These are phyloP conservation scores for Xylaria acuta DNA, from an alignment of 495 filamentous ascomycete genomes.

Conservation along the genomic window DNA sequence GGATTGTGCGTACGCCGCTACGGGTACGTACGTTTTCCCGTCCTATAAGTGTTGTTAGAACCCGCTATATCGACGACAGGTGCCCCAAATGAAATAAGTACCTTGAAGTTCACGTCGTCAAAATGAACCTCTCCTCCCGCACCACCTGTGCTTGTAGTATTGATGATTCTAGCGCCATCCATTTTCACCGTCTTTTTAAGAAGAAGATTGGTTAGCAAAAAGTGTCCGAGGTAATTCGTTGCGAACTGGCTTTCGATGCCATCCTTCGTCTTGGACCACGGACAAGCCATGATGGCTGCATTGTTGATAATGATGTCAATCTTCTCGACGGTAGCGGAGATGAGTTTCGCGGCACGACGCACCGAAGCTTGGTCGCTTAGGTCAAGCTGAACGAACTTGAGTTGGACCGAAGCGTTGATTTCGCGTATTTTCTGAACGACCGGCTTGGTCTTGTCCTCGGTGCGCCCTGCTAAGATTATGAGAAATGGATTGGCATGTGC, in stretches of 20 bases:
- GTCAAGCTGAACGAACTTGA: neutral
- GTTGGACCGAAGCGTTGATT: neutral
- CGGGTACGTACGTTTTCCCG: neutral
- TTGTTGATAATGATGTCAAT: slow-evolving; percentile 3
- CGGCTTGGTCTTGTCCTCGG: neutral
- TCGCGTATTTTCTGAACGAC: neutral
- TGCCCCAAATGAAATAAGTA: neutral
- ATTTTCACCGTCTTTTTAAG: neutral
- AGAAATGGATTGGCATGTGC: neutral
- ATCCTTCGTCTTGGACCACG: neutral
- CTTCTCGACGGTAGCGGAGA: neutral
- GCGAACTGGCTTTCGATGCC: slow-evolving; percentile 1
- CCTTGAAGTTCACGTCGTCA: slow-evolving; percentile 1
- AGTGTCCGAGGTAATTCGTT: slow-evolving; percentile 1
- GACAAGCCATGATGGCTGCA: slow-evolving; percentile 6
- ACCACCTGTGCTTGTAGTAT: neutral
- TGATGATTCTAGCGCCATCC: neutral
- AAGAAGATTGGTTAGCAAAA: neutral
- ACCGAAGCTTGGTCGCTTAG: neutral
- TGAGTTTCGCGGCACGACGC: neutral
- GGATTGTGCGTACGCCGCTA: neutral
- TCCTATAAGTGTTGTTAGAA: neutral
- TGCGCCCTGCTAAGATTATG: neutral
- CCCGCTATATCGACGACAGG: neutral
- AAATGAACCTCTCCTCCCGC: neutral